Evolutionary conservation across 2,329 filamentous ascomycete genomes (phyloP).

Genomic region (Lachnellula subtilissima): DNA sequence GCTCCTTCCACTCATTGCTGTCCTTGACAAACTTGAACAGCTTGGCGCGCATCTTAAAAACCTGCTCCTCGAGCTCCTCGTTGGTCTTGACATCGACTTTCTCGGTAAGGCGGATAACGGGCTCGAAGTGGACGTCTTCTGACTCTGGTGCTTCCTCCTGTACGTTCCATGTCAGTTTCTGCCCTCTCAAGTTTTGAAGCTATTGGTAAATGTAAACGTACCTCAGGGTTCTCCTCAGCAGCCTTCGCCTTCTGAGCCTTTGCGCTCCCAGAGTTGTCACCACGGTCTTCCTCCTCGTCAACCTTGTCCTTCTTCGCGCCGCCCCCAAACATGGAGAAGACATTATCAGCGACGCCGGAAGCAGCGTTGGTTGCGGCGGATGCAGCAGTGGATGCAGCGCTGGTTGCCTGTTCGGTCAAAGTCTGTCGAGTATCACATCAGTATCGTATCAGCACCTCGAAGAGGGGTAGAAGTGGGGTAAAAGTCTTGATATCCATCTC

Average conservation of each 20-base stretch:
- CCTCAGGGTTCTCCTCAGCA: slow-evolving; percentile 34
- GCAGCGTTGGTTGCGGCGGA: slow-evolving; percentile 37
- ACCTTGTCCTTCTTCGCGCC: slow-evolving; percentile 97
- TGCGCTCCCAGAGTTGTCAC: slow-evolving; percentile 83
- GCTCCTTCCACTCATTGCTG: slow-evolving; percentile 96
- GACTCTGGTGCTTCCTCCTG: slow-evolving; percentile 76
- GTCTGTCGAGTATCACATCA: slow-evolving; percentile 17
- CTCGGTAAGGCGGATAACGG: slow-evolving; percentile 91
- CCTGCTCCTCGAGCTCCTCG: slow-evolving; percentile 95
- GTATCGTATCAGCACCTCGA: slow-evolving; percentile 1
- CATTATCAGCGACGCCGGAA: slow-evolving; percentile 48
- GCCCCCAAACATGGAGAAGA: slow-evolving; percentile 99
- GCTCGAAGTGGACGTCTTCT: slow-evolving; percentile 94
- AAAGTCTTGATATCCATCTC: background rate
- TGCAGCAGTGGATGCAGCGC: slow-evolving; percentile 35
- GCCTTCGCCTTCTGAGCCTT: slow-evolving; percentile 64
- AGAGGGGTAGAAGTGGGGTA: too few relatives aligned
- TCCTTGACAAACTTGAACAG: slow-evolving; percentile 97
- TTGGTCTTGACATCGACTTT: slow-evolving; percentile 97
- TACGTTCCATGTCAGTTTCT: slow-evolving; percentile 13
- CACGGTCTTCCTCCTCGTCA: slow-evolving; percentile 70
- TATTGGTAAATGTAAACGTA: slow-evolving; percentile 11
- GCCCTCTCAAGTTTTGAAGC: background rate
- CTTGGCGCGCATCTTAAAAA: slow-evolving; percentile 99
- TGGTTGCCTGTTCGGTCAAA: slow-evolving; percentile 31